Conservation (phyloP, 2,329 filamentous ascomycete genomes). For the Reticulascus tulasneorum region DNA sequence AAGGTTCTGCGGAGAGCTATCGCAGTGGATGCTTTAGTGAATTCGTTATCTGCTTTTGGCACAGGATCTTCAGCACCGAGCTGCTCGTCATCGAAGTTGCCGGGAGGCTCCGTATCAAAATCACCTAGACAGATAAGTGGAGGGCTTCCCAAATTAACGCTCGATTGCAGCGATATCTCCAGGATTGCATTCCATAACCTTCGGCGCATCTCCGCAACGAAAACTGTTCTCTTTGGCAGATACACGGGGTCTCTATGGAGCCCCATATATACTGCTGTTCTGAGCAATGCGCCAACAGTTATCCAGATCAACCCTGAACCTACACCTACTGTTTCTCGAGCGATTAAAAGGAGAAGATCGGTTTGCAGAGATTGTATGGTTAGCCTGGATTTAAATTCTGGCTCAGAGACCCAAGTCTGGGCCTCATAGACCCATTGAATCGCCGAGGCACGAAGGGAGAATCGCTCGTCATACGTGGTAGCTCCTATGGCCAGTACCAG, state of each 20-base stretch:
- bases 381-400: slow-evolving; percentile 48
- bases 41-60: slow-evolving; percentile 27
- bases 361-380: slow-evolving; percentile 48
- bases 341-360: slow-evolving; percentile 38
- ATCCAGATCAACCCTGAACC: slow-evolving; percentile 46
- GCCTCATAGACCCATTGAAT: slow-evolving; percentile 56
- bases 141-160: slow-evolving; percentile 41
- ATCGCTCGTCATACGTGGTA: slow-evolving; percentile 43
- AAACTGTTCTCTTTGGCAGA: slow-evolving; percentile 27
- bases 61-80: slow-evolving; percentile 26
- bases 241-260: slow-evolving; percentile 44
- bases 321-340: slow-evolving; percentile 30
- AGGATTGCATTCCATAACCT: slow-evolving; percentile 51
- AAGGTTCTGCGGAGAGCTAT: slow-evolving; percentile 40
- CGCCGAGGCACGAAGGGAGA: slow-evolving; percentile 44
- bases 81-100: slow-evolving; percentile 48
- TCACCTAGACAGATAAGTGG: slow-evolving; percentile 39
- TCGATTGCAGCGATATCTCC: slow-evolving; percentile 42
- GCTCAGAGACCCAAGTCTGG: slow-evolving; percentile 49
- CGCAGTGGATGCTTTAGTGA: slow-evolving; percentile 36
- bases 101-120: slow-evolving; percentile 44
- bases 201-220: slow-evolving; percentile 42
- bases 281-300: slow-evolving; percentile 37
- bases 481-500: slow-evolving; percentile 56
- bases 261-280: slow-evolving; percentile 46